Evolutionary conservation across 768 basidiomycete species (phyloP).

Genomic region (Candolleomyces eurysporus): DNA sequence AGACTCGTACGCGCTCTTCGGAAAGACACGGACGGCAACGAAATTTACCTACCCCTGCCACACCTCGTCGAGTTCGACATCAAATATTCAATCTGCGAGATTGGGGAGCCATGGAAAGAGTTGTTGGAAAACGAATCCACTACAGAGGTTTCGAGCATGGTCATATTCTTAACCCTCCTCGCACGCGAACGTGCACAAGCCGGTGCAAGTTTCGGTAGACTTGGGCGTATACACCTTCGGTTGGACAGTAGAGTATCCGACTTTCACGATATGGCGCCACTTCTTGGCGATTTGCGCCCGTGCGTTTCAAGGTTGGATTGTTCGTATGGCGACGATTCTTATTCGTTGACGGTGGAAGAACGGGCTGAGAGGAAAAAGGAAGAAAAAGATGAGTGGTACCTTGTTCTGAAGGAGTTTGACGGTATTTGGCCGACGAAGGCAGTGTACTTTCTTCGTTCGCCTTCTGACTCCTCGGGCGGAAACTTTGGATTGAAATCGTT

Average conservation of each 20-base stretch:
- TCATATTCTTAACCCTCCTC: background rate
- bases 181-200: background rate
- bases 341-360: background rate
- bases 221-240: background rate
- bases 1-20: background rate
- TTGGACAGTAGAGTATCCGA: background rate
- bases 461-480: too few species aligned
- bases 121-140: background rate
- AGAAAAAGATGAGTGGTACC: background rate
- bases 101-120: background rate
- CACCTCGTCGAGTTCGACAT: background rate
- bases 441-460: background rate
- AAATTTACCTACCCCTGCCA: background rate
- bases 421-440: slow-evolving; percentile 3
- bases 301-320: background rate
- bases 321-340: background rate
- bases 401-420: background rate
- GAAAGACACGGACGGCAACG: background rate
- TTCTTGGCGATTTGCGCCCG: background rate
- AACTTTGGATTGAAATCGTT: too few species aligned
- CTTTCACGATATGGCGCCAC: background rate
- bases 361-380: background rate
- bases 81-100: background rate
- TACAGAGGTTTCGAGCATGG: background rate
- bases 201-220: background rate